These are phyloP conservation scores for Pseudoturritis turrita DNA, from an alignment of 345 rosid genomes.

Conservation along the genomic window DNA sequence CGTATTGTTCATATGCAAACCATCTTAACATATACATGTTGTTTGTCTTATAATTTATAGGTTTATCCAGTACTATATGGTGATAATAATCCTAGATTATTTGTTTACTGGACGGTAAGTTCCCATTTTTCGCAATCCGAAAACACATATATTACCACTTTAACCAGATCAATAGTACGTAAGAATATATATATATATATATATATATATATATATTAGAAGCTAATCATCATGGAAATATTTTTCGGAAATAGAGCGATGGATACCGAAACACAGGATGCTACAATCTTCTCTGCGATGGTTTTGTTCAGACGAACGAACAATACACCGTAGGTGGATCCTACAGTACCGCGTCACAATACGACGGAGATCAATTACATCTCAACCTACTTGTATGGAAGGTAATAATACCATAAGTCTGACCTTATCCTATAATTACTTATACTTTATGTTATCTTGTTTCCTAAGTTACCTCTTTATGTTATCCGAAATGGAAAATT, in stretches of 20 bases:
- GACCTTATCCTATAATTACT: too few species aligned
- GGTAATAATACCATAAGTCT: conserved; percentile 23
- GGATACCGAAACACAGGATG: conserved; percentile 29
- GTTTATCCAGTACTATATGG: conserved; percentile 38
- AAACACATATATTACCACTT: too few species aligned
- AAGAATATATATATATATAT: too few species aligned
- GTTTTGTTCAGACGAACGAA: conserved; percentile 54
- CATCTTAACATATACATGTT: background rate
- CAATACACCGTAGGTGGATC: conserved; percentile 56
- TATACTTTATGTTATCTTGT: too few species aligned
- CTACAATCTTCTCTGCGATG: conserved; percentile 58
- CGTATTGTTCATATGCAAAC: background rate
- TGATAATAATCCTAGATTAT: conserved; percentile 50
- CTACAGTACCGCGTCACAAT: conserved; percentile 39
- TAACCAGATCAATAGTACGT: too few species aligned
- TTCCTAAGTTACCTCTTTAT: too few species aligned
- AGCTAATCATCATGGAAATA: background rate
- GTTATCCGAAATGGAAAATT: too few species aligned
- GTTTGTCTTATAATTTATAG: conserved; percentile 17
- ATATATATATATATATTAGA: background rate
- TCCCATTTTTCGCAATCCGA: background rate
- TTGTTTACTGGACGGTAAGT: conserved; percentile 65
- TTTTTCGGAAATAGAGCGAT: background rate
- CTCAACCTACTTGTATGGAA: conserved; percentile 54
- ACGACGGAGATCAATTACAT: conserved; percentile 37